Percentiles rank a stretch among this genome's conserved stretches.
Conservation (phyloP, 2,329 filamentous ascomycete genomes). For the Aspergillus ochraceoroseus region DNA sequence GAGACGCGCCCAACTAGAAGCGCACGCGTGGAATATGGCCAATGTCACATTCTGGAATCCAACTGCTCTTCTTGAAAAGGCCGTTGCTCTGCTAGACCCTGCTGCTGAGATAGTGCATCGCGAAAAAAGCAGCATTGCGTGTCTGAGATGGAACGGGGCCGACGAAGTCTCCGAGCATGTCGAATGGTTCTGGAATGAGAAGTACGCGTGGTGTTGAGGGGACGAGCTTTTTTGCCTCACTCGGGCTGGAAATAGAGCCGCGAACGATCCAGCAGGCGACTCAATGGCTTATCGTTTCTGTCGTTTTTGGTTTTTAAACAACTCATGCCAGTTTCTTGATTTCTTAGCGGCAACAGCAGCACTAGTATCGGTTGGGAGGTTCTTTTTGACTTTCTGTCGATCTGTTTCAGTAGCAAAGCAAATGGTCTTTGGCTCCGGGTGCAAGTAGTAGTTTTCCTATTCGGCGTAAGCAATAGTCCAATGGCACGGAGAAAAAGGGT, state of each 20-base stretch:
- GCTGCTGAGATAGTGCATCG: slow-evolving; percentile 41
- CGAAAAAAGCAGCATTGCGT: slow-evolving; percentile 45
- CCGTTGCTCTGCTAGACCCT: slow-evolving; percentile 39
- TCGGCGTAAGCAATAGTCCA: not conserved
- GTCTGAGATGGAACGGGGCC: slow-evolving; percentile 46
- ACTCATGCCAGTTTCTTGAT: slow-evolving; percentile 43
- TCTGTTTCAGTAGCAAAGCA: slow-evolving; percentile 33
- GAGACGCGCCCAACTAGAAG: slow-evolving; percentile 63
- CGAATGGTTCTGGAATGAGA: slow-evolving; percentile 48
- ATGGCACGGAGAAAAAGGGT: not conserved
- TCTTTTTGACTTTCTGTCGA: slow-evolving; percentile 28
- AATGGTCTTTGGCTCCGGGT: slow-evolving; percentile 36
- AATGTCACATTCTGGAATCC: slow-evolving; percentile 83
- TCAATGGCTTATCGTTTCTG: slow-evolving; percentile 26
- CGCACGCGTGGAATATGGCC: slow-evolving; percentile 63
- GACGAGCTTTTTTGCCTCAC: not conserved
- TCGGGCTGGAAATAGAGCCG: slow-evolving; percentile 11
- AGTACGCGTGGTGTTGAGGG: slow-evolving; percentile 47
- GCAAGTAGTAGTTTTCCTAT: slow-evolving; percentile 33
- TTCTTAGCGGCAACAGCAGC: slow-evolving; percentile 31
- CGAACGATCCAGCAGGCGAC: not conserved
- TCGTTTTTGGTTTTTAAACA: slow-evolving; percentile 37
- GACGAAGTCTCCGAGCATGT: slow-evolving; percentile 37
- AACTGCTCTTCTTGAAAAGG: slow-evolving; percentile 48
- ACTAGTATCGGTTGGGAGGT: slow-evolving; percentile 21